Base-by-base conservation (phyloP, 495 filamentous ascomycete genomes). In the Penicillium pulvis region DNA sequence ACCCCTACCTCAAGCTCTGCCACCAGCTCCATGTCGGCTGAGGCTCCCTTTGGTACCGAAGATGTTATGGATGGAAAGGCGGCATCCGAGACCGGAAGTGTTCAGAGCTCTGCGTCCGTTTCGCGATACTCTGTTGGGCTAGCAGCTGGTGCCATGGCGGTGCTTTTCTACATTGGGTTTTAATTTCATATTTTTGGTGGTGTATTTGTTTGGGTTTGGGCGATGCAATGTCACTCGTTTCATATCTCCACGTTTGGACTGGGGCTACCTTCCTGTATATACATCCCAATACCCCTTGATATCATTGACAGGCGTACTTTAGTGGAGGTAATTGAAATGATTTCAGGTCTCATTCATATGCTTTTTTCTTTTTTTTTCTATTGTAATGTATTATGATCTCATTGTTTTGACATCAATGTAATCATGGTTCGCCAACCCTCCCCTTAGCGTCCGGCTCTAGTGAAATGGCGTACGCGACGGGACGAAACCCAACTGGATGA, bases 201-300 rank as follows among this genome's bases (percentile, higher is more conserved):
- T 26, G 14, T 50, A n/a, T 48, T 19, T 51, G 28, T 39, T 26
- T 63, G 30, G 41, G 36, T 39, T 28, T 48, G 28, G 51, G 41
- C n/a, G 31, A 53, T 43, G 51, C 45, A 24, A 44, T 30, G 16
- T 28, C 45, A 47, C 26, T 51, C 47, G 36, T 24, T 61, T 47
- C 17, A 49, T 52, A 19, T 41, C 23, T 20, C 12, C 11, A 51
- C 20, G 47, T 28, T 17, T 56, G 43, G 36, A 35, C 51, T 51
- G 30, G 57, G 47, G 57, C 57, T 39, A 51, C 51, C 53, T 59
- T 62, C 43, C 56, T 65, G 63, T 65, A 65, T 57, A 65, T 65
- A 65, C 42, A 55, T 55, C 55, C 51, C 60, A 51, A 57, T 58
- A 53, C 51, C 62, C 57, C 56, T 60, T 59, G 53, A 48, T 52